phyloP scores from a whole-genome alignment of 805 yeast genomes.

The Candida yuanshanica region DNA sequence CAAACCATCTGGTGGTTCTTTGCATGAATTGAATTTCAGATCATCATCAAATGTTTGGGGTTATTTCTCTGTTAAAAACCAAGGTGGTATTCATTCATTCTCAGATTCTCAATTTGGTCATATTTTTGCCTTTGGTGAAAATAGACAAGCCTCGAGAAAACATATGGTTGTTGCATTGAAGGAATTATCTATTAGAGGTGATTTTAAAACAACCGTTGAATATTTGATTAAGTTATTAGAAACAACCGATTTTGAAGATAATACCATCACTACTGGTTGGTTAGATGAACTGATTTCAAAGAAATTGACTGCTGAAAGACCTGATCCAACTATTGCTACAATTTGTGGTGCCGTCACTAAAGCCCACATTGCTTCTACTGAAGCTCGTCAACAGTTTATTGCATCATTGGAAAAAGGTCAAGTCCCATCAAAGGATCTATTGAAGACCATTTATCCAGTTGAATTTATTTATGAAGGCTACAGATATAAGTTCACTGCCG shows the following conservation, averaged over 20 bases:
- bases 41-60: conserved; percentile 99
- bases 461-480: conserved; percentile 95
- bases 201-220: conserved; percentile 96
- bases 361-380: conserved; percentile 77
- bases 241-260: conserved; percentile 93
- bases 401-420: conserved; percentile 90
- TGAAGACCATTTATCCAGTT: conserved; percentile 85
- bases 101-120: conserved; percentile 99
- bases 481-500: conserved; percentile 92
- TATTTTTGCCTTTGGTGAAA: conserved; percentile 98
- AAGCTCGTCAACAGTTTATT: conserved; percentile 61
- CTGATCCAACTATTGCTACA: conserved; percentile 85
- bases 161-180: conserved; percentile 98
- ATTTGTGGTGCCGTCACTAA: conserved; percentile 98
- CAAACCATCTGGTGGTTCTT: conserved; percentile 96
- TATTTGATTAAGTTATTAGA: conserved; percentile 91
- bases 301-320: conserved; percentile 94
- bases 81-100: conserved; percentile 95
- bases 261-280: conserved; percentile 98
- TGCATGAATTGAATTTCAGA: conserved; percentile 94
- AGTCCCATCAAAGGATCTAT: conserved; percentile 74
- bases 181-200: conserved; percentile 96
- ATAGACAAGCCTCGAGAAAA: conserved; percentile 94
- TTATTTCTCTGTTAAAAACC: conserved; percentile 94
- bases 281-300: conserved; percentile 91